phyloP scores from a whole-genome alignment of 2,329 filamentous ascomycete genomes.

The Sporothrix humicola region DNA sequence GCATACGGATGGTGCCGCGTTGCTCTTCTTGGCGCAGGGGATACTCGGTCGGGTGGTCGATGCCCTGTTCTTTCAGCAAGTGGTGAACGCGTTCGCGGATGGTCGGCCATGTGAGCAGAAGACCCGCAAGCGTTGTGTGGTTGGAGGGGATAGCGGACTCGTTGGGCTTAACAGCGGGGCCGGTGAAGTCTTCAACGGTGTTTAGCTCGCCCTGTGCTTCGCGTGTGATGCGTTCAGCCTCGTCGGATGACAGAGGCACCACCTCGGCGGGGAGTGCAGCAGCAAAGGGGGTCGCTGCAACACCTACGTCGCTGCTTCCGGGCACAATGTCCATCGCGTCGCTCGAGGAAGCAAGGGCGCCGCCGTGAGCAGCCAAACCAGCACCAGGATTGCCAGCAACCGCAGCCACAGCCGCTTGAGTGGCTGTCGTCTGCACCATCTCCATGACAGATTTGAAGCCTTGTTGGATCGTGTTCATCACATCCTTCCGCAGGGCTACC shows the following conservation, averaged over 20 bases:
- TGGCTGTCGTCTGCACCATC: neutral
- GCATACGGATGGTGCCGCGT: conserved; percentile 75
- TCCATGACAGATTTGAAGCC: neutral
- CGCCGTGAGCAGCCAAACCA: neutral
- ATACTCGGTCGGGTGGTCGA: conserved; percentile 69
- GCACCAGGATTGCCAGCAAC: neutral
- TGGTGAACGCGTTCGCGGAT: conserved; percentile 67
- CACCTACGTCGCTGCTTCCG: neutral
- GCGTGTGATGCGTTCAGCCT: conserved; percentile 46
- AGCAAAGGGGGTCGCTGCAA: neutral
- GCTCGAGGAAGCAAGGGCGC: neutral
- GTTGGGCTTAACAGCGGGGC: conserved; percentile 59
- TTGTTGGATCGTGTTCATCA: conserved; percentile 20
- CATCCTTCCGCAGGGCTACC: conserved; percentile 46
- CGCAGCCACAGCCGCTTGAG: neutral
- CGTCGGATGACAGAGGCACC: conserved; percentile 38
- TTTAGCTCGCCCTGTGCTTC: conserved; percentile 52
- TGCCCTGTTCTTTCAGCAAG: conserved; percentile 55
- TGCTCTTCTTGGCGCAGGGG: conserved; percentile 77
- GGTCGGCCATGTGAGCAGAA: conserved; percentile 74
- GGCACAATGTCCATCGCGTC: neutral
- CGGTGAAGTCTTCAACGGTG: conserved; percentile 55
- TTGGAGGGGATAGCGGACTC: conserved; percentile 78
- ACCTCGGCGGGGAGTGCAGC: conserved; percentile 36
- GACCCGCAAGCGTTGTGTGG: conserved; percentile 88